Conservation (phyloP, 2,329 filamentous ascomycete species). For the Acarospora socialis region DNA sequence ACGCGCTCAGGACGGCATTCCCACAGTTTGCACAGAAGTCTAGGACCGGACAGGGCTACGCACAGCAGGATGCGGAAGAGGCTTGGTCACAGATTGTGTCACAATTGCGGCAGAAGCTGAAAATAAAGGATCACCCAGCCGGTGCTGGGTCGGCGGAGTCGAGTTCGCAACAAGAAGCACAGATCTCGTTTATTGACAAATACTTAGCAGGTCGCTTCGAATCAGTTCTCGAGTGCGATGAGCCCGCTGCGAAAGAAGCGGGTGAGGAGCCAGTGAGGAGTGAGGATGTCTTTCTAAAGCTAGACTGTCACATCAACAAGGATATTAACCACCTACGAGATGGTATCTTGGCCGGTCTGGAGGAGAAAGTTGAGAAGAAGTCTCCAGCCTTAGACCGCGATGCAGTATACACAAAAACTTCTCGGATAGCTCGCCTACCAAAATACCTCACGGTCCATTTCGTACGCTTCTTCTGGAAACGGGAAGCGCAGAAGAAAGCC, state of each 20-base stretch:
- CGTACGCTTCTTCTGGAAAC: conserved; percentile 96
- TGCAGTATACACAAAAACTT: conserved; percentile 76
- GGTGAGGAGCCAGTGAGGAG: conserved; percentile 56
- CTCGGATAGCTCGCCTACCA: conserved; percentile 76
- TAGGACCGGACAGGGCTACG: conserved; percentile 68
- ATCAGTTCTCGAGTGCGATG: conserved; percentile 68
- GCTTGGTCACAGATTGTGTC: conserved; percentile 93
- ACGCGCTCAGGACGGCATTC: conserved; percentile 61
- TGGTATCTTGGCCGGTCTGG: conserved; percentile 66
- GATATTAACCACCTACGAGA: conserved; percentile 83
- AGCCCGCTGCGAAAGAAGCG: conserved; percentile 57
- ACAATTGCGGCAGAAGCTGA: conserved; percentile 65
- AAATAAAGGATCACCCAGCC: conserved; percentile 39
- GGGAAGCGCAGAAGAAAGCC: conserved; percentile 90
- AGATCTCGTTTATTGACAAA: conserved; percentile 69
- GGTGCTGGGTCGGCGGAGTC: conserved; percentile 6
- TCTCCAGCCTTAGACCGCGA: conserved; percentile 66
- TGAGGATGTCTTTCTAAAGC: conserved; percentile 71
- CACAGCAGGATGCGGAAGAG: conserved; percentile 98
- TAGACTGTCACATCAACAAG: conserved; percentile 87
- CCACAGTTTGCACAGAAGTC: conserved; percentile 89
- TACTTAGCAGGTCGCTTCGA: conserved; percentile 78
- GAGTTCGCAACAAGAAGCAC: conserved; percentile 26
- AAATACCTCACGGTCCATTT: conserved; percentile 97
- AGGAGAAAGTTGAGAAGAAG: conserved; percentile 81